Conservation (phyloP, 768 basidiomycete genomes). For the Trametes villosa region DNA sequence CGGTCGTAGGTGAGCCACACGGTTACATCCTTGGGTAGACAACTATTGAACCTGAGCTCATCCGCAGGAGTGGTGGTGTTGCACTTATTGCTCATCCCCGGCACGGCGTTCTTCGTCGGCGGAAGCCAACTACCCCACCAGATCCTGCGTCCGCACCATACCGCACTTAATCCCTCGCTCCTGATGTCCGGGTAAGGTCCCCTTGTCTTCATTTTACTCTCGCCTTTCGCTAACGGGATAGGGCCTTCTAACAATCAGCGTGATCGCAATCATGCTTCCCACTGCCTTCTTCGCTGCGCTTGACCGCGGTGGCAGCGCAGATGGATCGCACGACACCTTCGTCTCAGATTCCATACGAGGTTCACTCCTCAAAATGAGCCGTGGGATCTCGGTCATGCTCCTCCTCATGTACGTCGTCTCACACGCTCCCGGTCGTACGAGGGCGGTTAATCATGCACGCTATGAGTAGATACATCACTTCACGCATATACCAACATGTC, state of each 20-base stretch:
- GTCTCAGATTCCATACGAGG: no score
- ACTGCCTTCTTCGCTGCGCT: constrained; percentile 70
- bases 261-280: constrained; percentile 64
- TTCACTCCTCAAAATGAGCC: no score
- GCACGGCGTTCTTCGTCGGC: constrained; percentile 68
- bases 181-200: constrained; percentile 63
- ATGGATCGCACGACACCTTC: no score
- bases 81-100: constrained; percentile 73
- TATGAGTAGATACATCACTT: constrained; percentile 57
- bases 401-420: constrained; percentile 54
- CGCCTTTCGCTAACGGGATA: no score
- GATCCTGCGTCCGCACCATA: constrained; percentile 63
- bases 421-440: not conserved
- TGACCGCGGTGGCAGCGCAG: no score
- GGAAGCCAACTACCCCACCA: constrained; percentile 69
- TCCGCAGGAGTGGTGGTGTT: constrained; percentile 67
- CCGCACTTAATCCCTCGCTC: constrained; percentile 70
- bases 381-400: constrained; percentile 67
- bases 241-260: constrained; percentile 44
- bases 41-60: no score
- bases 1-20: constrained; percentile 56
- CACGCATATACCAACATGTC: constrained; percentile 69
- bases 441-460: not conserved
- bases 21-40: not conserved
- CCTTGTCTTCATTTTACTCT: no score